Percentiles rank a stretch among this genome's conserved stretches.
Evolutionary conservation across 2,329 filamentous ascomycete species (phyloP).

Genomic region (Sporothrix pseudoabietina): DNA sequence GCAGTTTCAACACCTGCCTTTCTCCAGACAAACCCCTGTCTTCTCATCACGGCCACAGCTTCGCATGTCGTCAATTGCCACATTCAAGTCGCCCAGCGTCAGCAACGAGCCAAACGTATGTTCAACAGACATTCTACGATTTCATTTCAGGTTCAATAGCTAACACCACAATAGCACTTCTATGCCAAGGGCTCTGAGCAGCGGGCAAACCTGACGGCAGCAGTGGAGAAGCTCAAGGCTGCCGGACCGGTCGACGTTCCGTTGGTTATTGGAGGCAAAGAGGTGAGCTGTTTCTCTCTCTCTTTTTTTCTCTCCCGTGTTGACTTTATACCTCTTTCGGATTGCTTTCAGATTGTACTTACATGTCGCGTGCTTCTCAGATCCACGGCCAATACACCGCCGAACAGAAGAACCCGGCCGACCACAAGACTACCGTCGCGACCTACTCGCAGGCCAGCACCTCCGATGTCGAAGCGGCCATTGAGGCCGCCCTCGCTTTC

Average conservation of each 20-base stretch:
- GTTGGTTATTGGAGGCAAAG: conserved; percentile 78
- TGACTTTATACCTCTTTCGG: not conserved
- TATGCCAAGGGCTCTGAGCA: conserved; percentile 83
- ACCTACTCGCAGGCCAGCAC: conserved; percentile 81
- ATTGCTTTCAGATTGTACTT: conserved; percentile 48
- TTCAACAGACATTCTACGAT: conserved; percentile 34
- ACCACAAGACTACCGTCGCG: conserved; percentile 75
- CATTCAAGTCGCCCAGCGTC: conserved; percentile 85
- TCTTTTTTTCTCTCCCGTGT: no score
- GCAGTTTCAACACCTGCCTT: not conserved
- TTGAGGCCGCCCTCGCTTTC: conserved; percentile 81
- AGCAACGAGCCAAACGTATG: conserved; percentile 94
- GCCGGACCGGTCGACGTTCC: conserved; percentile 76
- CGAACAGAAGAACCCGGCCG: conserved; percentile 78
- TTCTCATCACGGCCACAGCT: conserved; percentile 32
- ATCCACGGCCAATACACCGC: conserved; percentile 67
- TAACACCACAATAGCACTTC: conserved; percentile 65
- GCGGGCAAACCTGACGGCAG: conserved; percentile 72
- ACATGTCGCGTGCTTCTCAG: conserved; percentile 43
- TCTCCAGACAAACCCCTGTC: conserved; percentile 10
- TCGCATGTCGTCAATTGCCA: conserved; percentile 65
- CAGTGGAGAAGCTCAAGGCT: conserved; percentile 69
- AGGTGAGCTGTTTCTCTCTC: conserved; percentile 41
- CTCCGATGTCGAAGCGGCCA: conserved; percentile 75
- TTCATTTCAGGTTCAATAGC: not conserved